Evolutionary conservation across 2,329 filamentous ascomycete species (phyloP).

Genomic region (Cryphonectria carpinicola): DNA sequence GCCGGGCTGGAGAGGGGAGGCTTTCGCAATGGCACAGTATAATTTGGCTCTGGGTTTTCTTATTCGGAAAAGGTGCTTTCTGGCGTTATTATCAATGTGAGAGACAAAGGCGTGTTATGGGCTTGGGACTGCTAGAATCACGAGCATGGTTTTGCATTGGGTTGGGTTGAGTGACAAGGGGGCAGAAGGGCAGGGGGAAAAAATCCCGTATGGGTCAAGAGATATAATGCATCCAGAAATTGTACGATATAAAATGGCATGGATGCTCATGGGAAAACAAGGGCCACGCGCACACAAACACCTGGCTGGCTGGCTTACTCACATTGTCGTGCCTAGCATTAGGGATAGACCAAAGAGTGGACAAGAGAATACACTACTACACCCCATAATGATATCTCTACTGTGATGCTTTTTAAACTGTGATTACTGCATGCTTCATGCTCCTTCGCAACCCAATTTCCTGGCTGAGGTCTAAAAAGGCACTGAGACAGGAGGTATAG

Average conservation of each 20-base stretch:
- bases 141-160: conserved; percentile 12
- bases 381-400: neutral
- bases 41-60: neutral
- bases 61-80: neutral
- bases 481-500: no score
- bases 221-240: neutral
- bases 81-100: neutral
- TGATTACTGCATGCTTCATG: neutral
- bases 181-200: neutral
- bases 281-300: neutral
- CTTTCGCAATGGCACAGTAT: neutral
- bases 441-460: no score
- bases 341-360: neutral
- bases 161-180: neutral
- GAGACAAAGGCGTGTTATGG: neutral
- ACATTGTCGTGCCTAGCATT: neutral
- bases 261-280: neutral
- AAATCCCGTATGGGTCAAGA: neutral
- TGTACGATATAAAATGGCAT: conserved; percentile 3
- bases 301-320: neutral
- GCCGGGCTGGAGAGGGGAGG: no score
- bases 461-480: no score
- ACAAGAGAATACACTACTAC: neutral
- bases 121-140: neutral
- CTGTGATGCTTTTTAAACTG: neutral